Conservation (phyloP, 169 alveolate genomes). For the Theileria annulata region DNA sequence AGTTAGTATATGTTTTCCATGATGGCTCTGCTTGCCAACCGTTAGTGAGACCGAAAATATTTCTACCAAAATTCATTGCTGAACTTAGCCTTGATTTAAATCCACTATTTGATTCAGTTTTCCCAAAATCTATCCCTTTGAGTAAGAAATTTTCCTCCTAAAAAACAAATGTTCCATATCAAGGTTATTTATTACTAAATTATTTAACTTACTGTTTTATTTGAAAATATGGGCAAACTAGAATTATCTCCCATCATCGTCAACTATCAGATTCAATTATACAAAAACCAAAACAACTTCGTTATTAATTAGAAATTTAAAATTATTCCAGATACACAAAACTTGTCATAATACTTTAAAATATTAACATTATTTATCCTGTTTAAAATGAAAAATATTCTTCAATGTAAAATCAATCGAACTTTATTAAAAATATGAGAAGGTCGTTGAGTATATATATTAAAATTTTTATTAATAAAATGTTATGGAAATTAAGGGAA, state of each 20-base stretch:
- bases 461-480: too few species aligned
- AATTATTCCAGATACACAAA: not conserved
- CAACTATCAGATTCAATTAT: not conserved
- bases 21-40: slow-evolving; percentile 33
- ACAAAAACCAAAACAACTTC: not conserved
- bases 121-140: slow-evolving; percentile 63
- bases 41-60: slow-evolving; percentile 29
- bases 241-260: slow-evolving; percentile 21
- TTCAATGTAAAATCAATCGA: not conserved
- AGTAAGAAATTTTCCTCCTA: slow-evolving; percentile 62
- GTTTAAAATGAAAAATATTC: not conserved
- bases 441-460: not conserved
- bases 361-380: not conserved
- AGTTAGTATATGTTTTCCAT: slow-evolving; percentile 66
- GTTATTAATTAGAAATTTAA: not conserved
- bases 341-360: not conserved
- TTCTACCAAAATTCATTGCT: slow-evolving; percentile 38
- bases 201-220: slow-evolving; percentile 8
- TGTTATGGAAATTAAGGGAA: not conserved
- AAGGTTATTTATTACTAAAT: not conserved
- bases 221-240: slow-evolving; percentile 1
- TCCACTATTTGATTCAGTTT: slow-evolving; percentile 7
- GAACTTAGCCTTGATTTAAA: slow-evolving; percentile 16
- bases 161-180: not conserved
- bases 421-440: not conserved